These are phyloP conservation scores for Cyclanthera cordifolia DNA, from an alignment of 306 rosid species.

Conservation along the genomic window DNA sequence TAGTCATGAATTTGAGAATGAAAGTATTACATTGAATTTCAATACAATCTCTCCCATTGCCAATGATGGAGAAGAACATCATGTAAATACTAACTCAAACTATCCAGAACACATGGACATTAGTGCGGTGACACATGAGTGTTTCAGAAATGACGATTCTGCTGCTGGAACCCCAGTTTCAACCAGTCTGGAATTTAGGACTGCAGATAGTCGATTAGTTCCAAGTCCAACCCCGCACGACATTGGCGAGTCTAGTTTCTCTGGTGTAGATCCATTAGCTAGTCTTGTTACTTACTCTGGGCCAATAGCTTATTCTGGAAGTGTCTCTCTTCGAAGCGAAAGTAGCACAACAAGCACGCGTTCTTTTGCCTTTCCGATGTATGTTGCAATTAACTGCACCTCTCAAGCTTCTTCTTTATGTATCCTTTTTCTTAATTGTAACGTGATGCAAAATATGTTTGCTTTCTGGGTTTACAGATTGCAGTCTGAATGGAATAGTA, in stretches of 20 bases:
- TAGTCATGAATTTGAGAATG: constrained; percentile 22
- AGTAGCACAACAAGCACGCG: constrained; percentile 94
- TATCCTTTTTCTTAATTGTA: not conserved
- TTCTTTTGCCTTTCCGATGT: constrained; percentile 91
- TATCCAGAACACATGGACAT: not conserved
- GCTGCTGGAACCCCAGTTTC: not conserved
- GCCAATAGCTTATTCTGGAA: constrained; percentile 62
- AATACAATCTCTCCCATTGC: constrained; percentile 23
- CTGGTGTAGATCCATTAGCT: constrained; percentile 32
- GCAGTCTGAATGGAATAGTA: constrained; percentile 69
- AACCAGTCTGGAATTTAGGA: not conserved
- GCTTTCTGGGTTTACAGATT: constrained; percentile 36
- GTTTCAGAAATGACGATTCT: not conserved
- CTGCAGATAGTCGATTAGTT: not conserved
- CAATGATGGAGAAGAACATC: constrained; percentile 13
- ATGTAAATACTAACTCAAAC: constrained; percentile 15
- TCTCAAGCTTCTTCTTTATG: not conserved
- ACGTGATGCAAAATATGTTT: not conserved
- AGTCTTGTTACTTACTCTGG: constrained; percentile 53
- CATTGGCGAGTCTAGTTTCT: constrained; percentile 39
- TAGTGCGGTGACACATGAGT: not conserved
- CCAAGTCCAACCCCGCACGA: not conserved
- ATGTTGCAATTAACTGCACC: not conserved
- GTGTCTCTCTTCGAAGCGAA: constrained; percentile 78
- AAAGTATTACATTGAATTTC: constrained; percentile 17